Conservation (phyloP, 2,329 filamentous ascomycete genomes). For the Lanzia echinophila region DNA sequence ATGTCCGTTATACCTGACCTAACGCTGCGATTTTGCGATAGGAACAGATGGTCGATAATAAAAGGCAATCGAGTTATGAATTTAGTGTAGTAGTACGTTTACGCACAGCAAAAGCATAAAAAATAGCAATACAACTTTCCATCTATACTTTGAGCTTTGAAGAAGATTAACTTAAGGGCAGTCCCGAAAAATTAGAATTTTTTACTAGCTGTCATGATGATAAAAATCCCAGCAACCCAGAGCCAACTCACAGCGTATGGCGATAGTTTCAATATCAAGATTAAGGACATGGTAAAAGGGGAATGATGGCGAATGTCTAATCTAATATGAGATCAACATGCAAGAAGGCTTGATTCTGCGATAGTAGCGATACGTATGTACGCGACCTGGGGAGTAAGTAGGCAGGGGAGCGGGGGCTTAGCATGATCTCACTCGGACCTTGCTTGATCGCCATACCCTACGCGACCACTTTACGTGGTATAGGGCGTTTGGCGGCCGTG, state of each 20-base stretch:
- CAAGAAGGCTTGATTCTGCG: neutral
- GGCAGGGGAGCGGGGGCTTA: neutral
- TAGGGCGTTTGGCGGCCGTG: neutral
- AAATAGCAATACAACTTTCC: neutral
- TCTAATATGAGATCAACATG: slow-evolving; percentile 1
- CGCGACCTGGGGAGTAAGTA: neutral
- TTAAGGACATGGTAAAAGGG: no score
- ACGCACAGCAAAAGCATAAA: neutral
- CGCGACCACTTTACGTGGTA: neutral
- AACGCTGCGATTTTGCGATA: no score
- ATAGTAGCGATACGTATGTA: neutral
- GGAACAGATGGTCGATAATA: neutral
- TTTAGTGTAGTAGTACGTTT: no score
- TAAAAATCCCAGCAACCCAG: no score
- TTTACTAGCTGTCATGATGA: no score
- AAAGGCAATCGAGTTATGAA: no score
- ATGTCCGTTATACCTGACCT: no score
- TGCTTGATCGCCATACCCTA: neutral
- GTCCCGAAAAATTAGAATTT: neutral
- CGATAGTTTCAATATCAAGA: no score
- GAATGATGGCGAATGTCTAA: no score
- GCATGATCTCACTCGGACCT: neutral
- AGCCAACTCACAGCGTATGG: no score
- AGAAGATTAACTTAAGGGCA: neutral
- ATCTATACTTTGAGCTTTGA: neutral